Percentiles rank a stretch among this genome's conserved stretches.
phyloP scores from a whole-genome alignment of 768 basidiomycete genomes.

The Macrolepiota dolichaula region DNA sequence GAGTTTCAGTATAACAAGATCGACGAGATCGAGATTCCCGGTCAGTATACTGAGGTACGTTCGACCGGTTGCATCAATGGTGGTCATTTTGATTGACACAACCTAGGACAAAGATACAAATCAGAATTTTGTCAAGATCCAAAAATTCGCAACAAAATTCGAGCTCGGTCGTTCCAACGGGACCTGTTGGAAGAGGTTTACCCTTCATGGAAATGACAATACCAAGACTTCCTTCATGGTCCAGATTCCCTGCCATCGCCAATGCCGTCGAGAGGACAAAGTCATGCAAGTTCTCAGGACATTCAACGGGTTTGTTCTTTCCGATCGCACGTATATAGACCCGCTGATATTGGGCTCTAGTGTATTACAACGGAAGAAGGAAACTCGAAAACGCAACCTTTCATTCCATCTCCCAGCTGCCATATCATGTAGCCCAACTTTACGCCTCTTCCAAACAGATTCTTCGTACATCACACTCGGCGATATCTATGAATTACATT shows the following conservation, averaged over 20 bases:
- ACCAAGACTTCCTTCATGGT: conserved; percentile 88
- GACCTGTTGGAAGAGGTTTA: conserved; percentile 85
- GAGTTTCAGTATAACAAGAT: conserved; percentile 98
- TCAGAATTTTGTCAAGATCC: conserved; percentile 85
- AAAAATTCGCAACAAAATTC: conserved; percentile 86
- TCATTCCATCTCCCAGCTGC: conserved; percentile 88
- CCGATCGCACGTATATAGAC: not conserved
- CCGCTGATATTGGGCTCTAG: conserved; percentile 33
- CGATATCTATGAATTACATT: conserved; percentile 93
- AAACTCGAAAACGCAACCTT: conserved; percentile 88
- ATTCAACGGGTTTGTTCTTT: conserved; percentile 72
- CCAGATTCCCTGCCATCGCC: conserved; percentile 82
- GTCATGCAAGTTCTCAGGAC: conserved; percentile 92
- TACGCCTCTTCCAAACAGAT: conserved; percentile 89
- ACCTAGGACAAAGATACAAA: conserved; percentile 90
- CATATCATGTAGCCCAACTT: conserved; percentile 76
- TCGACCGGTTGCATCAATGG: not conserved
- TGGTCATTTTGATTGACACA: not conserved
- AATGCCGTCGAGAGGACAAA: conserved; percentile 88
- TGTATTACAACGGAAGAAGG: conserved; percentile 82
- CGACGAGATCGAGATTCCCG: conserved; percentile 98
- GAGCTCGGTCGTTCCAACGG: conserved; percentile 88
- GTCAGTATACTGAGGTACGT: conserved; percentile 93
- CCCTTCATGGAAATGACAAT: conserved; percentile 87
- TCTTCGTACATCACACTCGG: conserved; percentile 87